A percentile compares a stretch with the other conserved stretches of the same genome.
phyloP scores from a whole-genome alignment of 2,329 filamentous ascomycete genomes.

The Allantophomopsis cytisporea region DNA sequence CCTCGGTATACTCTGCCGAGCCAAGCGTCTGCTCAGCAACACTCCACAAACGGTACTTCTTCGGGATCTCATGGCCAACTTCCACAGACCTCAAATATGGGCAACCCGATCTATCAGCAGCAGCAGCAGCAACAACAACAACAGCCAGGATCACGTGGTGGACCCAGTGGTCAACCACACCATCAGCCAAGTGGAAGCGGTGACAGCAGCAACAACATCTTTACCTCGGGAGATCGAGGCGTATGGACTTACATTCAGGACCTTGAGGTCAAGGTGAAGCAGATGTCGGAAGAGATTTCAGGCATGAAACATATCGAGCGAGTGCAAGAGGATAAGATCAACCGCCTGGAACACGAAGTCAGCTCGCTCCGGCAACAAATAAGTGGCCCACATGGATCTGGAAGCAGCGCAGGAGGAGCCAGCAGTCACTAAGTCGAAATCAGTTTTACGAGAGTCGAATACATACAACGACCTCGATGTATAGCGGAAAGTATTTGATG shows the following conservation, averaged over 20 bases:
- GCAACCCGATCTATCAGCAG: conserved; percentile 20
- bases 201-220: conserved; percentile 53
- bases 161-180: conserved; percentile 14
- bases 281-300: conserved; percentile 28
- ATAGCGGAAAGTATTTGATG: neutral
- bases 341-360: conserved; percentile 15
- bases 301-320: conserved; percentile 21
- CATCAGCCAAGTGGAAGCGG: conserved; percentile 40
- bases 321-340: conserved; percentile 14
- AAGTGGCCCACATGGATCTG: conserved; percentile 7
- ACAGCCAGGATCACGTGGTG: conserved; percentile 19
- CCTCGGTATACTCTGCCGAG: conserved; percentile 16
- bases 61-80: conserved; percentile 9
- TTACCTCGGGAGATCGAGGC: conserved; percentile 44
- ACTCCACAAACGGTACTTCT: conserved; percentile 6
- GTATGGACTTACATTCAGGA: conserved; percentile 62
- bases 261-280: conserved; percentile 46
- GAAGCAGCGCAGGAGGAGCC: too few relatives aligned
- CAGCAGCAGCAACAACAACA: conserved; percentile 28
- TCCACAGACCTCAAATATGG: conserved; percentile 11
- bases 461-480: neutral
- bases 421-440: conserved; percentile 1
- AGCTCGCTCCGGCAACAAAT: conserved; percentile 13
- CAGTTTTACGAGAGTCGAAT: neutral
- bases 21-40: conserved; percentile 12